These are phyloP conservation scores for Hypoxylon fragiforme DNA, from an alignment of 495 filamentous ascomycete species.

Conservation along the genomic window DNA sequence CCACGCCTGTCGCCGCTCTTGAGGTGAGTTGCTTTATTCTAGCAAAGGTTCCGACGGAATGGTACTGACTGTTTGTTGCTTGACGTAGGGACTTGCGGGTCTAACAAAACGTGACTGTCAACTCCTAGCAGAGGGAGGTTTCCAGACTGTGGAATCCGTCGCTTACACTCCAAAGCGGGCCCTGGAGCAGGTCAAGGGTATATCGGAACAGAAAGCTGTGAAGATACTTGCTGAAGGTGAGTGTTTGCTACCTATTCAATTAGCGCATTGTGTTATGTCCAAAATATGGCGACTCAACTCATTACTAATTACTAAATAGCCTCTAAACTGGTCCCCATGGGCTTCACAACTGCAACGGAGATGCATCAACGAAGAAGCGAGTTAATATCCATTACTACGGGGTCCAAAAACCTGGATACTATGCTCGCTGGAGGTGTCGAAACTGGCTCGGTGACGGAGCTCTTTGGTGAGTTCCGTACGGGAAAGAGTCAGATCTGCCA, in stretches of 20 bases:
- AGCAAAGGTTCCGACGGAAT: background rate
- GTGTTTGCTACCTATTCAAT: slow-evolving; percentile 7
- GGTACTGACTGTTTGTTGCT: slow-evolving; percentile 15
- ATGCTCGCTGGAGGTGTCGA: slow-evolving; percentile 92
- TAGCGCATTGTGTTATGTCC: background rate
- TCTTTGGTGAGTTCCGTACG: slow-evolving; percentile 97
- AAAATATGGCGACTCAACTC: background rate
- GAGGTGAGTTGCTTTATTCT: slow-evolving; percentile 63
- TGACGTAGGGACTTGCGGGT: slow-evolving; percentile 69
- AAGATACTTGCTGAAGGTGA: slow-evolving; percentile 92
- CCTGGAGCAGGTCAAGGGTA: slow-evolving; percentile 93
- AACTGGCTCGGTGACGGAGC: slow-evolving; percentile 96
- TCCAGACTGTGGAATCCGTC: slow-evolving; percentile 90
- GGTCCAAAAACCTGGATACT: slow-evolving; percentile 95
- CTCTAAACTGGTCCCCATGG: slow-evolving; percentile 95
- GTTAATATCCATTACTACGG: slow-evolving; percentile 95
- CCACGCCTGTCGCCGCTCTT: slow-evolving; percentile 84
- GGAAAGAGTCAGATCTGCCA: slow-evolving; percentile 99
- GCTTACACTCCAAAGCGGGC: slow-evolving; percentile 90
- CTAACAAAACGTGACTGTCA: slow-evolving; percentile 95
- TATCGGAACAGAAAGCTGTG: slow-evolving; percentile 91
- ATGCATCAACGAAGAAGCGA: slow-evolving; percentile 97
- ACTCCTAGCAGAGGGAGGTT: slow-evolving; percentile 86
- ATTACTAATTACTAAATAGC: slow-evolving; percentile 55
- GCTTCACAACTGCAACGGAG: slow-evolving; percentile 98